Percentiles rank a stretch among this genome's conserved stretches.
These are phyloP conservation scores for Oryza nivara DNA, from an alignment of 176 grass and related monocot species.

Conservation along the genomic window DNA sequence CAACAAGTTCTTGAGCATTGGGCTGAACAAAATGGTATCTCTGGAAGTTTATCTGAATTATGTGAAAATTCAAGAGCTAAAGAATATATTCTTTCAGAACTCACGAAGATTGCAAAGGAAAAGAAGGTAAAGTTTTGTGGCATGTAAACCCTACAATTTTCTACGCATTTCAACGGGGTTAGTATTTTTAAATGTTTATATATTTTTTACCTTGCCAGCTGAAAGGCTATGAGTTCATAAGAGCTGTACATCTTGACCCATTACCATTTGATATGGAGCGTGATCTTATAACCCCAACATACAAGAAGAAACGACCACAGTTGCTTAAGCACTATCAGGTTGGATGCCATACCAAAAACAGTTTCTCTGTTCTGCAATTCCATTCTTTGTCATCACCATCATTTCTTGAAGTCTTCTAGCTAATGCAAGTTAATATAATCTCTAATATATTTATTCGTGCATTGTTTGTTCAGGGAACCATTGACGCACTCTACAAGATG, in stretches of 20 bases:
- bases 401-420: not conserved
- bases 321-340: slow-evolving; percentile 94
- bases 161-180: not conserved
- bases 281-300: slow-evolving; percentile 86
- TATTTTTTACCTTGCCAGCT: slow-evolving; percentile 54
- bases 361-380: no score
- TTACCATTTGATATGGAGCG: slow-evolving; percentile 87
- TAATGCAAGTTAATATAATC: not conserved
- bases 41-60: slow-evolving; percentile 49
- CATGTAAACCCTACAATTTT: not conserved
- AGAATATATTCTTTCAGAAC: slow-evolving; percentile 70
- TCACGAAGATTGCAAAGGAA: slow-evolving; percentile 66
- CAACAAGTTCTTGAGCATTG: slow-evolving; percentile 65
- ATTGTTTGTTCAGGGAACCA: slow-evolving; percentile 47
- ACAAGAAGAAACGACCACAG: slow-evolving; percentile 91
- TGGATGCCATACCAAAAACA: not conserved
- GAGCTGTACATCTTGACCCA: slow-evolving; percentile 74
- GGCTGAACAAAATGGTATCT: slow-evolving; percentile 64
- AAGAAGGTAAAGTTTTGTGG: slow-evolving; percentile 63
- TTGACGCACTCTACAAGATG: slow-evolving; percentile 67
- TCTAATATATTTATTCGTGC: not conserved
- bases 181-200: slow-evolving; percentile 1
- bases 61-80: slow-evolving; percentile 65
- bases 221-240: slow-evolving; percentile 86
- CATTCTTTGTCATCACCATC: no score